A percentile compares a stretch with the other conserved stretches of the same genome.
Evolutionary conservation across 352 stramenopile genomes (phyloP).

Genomic region (Peronospora belbahrii): DNA sequence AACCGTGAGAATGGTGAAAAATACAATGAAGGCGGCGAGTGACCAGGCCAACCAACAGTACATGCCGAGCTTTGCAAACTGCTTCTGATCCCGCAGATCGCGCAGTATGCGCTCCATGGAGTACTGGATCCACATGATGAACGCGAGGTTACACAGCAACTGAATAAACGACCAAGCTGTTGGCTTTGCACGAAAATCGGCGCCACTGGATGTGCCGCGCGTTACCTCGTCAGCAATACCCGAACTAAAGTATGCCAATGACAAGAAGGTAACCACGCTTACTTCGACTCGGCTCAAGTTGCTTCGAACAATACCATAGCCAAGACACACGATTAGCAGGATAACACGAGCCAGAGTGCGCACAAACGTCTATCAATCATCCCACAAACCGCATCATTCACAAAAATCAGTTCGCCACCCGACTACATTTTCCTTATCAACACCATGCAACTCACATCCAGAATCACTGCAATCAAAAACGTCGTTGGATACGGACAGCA

Average conservation of each 20-base stretch:
- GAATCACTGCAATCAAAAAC: slow-evolving; percentile 74
- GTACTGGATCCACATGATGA: slow-evolving; percentile 89
- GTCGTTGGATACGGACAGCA: slow-evolving; percentile 85
- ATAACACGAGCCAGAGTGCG: slow-evolving; percentile 81
- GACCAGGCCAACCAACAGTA: slow-evolving; percentile 80
- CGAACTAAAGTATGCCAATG: slow-evolving; percentile 66
- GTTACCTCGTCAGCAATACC: slow-evolving; percentile 72
- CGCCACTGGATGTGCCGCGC: slow-evolving; percentile 67
- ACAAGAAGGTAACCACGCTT: slow-evolving; percentile 50
- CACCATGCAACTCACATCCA: slow-evolving; percentile 50
- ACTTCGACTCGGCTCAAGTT: slow-evolving; percentile 46
- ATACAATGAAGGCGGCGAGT: slow-evolving; percentile 77
- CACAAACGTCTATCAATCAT: slow-evolving; percentile 44
- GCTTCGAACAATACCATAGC: slow-evolving; percentile 83
- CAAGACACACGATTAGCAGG: slow-evolving; percentile 84
- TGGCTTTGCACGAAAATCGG: slow-evolving; percentile 67
- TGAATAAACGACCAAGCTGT: slow-evolving; percentile 83
- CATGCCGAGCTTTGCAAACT: slow-evolving; percentile 87
- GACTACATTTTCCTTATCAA: not conserved
- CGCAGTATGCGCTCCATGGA: slow-evolving; percentile 81
- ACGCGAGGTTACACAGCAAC: slow-evolving; percentile 80
- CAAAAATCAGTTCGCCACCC: slow-evolving; percentile 4
- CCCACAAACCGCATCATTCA: slow-evolving; percentile 1
- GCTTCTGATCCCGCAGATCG: slow-evolving; percentile 74
- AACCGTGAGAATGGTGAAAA: slow-evolving; percentile 83